Evolutionary conservation across 2,329 filamentous ascomycete species (phyloP), one percentile per base, ranked within the genome.

Genomic region (Fusarium sp.): DNA sequence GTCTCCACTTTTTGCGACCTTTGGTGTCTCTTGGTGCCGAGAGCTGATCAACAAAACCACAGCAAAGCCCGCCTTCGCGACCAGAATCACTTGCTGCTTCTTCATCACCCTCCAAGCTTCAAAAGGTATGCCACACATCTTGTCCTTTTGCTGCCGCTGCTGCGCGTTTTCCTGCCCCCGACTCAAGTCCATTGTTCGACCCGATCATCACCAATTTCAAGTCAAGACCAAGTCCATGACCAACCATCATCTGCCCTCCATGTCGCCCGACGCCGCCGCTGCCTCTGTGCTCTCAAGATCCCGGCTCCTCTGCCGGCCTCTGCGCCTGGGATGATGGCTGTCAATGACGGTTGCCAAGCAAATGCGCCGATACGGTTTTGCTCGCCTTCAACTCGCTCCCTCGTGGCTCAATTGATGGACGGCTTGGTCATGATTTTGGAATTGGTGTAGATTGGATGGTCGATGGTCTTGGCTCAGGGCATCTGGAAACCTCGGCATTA

Each of bases 11-110:
- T 79, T 77, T 70, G 69, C 66, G 69, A 63, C 76, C 64, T 76
- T 78, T 77, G 66, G 75, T 71, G 74, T 69, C 66, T 76, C 57
- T 76, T 68, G 68, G 71, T 72, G 63, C 68, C 67, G 71, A 71
- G 71, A 76, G 69, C 75, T 78, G 76, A 79, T 79, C 72, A 80
- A 79, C 78, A 80, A 80, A 80, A 80, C 72, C 77, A 79, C 43
- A 76, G 76, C 72, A 72, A 66, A 77, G 69, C 78, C 78, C 78
- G 73, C 78, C 78, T 70, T 78, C 72, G 77, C 78, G 75, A 75
- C 70, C 70, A 70, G 58, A 71, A 25, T 74, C 62, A 41, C 52
- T 79, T 71, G 72, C 68, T 78, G 76, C 72, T 79, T 79, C 78
- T 78, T 65, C 78, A 79, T 79, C 77, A 79, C 77, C 77, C 77